Evolutionary conservation across 306 rosid species (phyloP).

Genomic region (Vigna reflexopilosa): DNA sequence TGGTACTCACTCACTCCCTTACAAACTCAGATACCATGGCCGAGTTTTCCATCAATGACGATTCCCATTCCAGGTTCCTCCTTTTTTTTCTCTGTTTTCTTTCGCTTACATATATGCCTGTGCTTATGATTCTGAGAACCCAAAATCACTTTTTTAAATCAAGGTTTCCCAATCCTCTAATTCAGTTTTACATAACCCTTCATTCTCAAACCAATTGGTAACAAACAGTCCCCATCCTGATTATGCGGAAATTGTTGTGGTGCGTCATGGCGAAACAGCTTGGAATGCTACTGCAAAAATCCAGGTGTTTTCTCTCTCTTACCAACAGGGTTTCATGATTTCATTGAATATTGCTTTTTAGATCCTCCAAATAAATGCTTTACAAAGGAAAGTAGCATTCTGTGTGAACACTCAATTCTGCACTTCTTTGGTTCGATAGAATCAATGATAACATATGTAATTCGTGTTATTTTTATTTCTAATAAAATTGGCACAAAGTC

Average conservation of each 20-base stretch:
- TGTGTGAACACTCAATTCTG: background rate
- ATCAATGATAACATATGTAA: background rate
- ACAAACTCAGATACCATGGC: conserved; percentile 14
- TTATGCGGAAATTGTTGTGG: conserved; percentile 80
- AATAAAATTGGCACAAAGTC: background rate
- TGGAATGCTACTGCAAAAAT: conserved; percentile 82
- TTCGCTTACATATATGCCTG: background rate
- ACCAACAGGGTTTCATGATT: background rate
- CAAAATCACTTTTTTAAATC: background rate
- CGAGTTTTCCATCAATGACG: conserved; percentile 46
- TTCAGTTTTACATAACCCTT: background rate
- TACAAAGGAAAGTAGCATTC: background rate
- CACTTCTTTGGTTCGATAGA: background rate
- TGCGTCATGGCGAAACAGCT: conserved; percentile 94
- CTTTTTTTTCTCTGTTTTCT: background rate
- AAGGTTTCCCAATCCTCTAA: background rate
- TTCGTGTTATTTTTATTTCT: background rate
- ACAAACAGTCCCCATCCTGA: conserved; percentile 51
- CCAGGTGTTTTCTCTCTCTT: conserved; percentile 64
- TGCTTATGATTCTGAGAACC: background rate
- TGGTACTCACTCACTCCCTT: conserved; percentile 8
- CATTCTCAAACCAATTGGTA: conserved; percentile 34
- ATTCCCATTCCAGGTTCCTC: conserved; percentile 61
- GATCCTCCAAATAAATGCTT: background rate
- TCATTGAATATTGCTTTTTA: background rate